These are phyloP conservation scores for Solanum chacoense DNA, from an alignment of 305 asterid genomes.

Conservation along the genomic window DNA sequence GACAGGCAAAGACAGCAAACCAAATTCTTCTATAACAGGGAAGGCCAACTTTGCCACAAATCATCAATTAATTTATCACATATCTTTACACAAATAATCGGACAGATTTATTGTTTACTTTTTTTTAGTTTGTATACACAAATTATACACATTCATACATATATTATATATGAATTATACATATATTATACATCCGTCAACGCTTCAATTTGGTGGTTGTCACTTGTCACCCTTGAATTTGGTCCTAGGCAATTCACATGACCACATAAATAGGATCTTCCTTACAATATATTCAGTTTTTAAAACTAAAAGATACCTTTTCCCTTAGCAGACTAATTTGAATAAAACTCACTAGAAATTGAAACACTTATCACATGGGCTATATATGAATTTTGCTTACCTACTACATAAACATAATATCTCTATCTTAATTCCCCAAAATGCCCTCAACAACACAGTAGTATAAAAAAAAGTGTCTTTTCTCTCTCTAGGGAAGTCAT, in stretches of 20 bases:
- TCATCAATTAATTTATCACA: background rate
- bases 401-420: background rate
- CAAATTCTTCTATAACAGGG: background rate
- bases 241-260: background rate
- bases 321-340: background rate
- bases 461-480: background rate
- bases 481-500: background rate
- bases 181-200: background rate
- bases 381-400: background rate
- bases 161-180: background rate
- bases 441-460: background rate
- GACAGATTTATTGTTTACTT: background rate
- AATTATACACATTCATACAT: background rate
- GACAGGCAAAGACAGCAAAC: background rate
- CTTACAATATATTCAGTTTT: background rate
- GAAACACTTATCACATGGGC: background rate
- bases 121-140: background rate
- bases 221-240: background rate
- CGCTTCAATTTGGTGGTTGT: background rate
- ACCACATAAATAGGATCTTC: background rate
- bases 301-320: no score
- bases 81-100: background rate
- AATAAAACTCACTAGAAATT: background rate
- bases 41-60: background rate
- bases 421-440: background rate